Evolutionary conservation across 75 land plant species (phyloP).

Genomic region (Cupressus sempervirens): DNA sequence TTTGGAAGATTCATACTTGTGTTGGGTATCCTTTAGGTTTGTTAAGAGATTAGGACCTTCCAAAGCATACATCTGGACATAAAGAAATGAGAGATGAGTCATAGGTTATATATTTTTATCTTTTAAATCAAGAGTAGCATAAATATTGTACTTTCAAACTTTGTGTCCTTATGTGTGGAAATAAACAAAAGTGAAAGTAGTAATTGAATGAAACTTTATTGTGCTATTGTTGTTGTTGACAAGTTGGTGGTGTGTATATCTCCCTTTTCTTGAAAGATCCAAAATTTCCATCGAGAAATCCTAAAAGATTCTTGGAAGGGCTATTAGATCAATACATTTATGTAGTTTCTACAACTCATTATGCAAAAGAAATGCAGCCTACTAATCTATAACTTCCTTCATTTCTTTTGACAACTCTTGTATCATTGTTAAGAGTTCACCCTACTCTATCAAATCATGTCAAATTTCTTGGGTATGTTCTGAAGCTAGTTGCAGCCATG

Average conservation of each 20-base stretch:
- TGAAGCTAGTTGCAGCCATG: constrained; percentile 95
- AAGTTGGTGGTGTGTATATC: constrained; percentile 99
- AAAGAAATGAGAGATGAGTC: constrained; percentile 97
- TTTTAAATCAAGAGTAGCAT: not conserved
- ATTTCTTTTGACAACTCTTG: constrained; percentile 96
- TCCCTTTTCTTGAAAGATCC: constrained; percentile 95
- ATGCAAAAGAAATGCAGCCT: constrained; percentile 47
- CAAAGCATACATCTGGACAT: constrained; percentile 92
- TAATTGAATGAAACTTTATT: not conserved
- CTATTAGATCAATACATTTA: constrained; percentile 90
- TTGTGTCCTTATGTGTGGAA: not conserved
- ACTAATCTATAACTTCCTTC: constrained; percentile 87
- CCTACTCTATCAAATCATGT: constrained; percentile 97
- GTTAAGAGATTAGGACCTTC: constrained; percentile 99
- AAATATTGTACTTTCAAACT: not conserved
- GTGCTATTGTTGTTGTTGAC: not conserved
- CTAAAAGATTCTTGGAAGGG: no score
- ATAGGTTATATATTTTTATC: constrained; percentile 50
- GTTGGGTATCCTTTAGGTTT: no score
- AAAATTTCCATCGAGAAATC: constrained; percentile 94
- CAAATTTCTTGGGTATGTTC: constrained; percentile 93
- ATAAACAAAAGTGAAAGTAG: not conserved
- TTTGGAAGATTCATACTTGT: no score
- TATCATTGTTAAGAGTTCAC: constrained; percentile 90
- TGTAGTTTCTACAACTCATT: constrained; percentile 91